phyloP scores from a whole-genome alignment of 768 basidiomycete species.

The Tricholoma sp. region DNA sequence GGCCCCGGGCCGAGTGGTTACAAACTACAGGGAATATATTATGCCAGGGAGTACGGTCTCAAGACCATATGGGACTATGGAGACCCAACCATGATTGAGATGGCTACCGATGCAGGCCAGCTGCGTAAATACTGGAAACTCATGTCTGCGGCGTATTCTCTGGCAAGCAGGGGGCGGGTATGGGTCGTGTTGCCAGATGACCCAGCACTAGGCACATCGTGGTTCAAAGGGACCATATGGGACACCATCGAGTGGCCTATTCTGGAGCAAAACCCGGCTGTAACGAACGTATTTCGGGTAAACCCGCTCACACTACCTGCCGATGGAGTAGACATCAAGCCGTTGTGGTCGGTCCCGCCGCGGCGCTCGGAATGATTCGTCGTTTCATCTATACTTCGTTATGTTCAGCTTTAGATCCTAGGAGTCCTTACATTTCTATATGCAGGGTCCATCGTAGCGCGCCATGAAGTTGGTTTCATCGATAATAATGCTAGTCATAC shows the following conservation, averaged over 20 bases:
- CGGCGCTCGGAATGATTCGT: too few relatives aligned
- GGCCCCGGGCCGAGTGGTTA: too few relatives aligned
- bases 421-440: too few relatives aligned
- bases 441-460: too few relatives aligned
- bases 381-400: too few relatives aligned
- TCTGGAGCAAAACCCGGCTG: slow-evolving; percentile 5
- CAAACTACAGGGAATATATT: too few relatives aligned
- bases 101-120: not conserved
- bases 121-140: not conserved
- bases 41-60: not conserved
- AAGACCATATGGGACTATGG: not conserved
- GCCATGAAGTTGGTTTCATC: too few relatives aligned
- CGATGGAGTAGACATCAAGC: too few relatives aligned
- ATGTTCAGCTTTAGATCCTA: too few relatives aligned
- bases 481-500: too few relatives aligned
- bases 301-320: not conserved
- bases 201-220: not conserved
- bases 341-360: too few relatives aligned
- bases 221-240: slow-evolving; percentile 7
- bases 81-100: too few relatives aligned
- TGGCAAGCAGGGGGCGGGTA: not conserved
- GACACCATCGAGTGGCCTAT: slow-evolving; percentile 7
- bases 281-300: slow-evolving; percentile 5
- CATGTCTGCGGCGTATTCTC: not conserved
- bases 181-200: not conserved